A percentile compares a stretch with the other conserved stretches of the same genome.
Conservation (phyloP, 148 eudicot genomes). For the Tetragonia tetragonoides region DNA sequence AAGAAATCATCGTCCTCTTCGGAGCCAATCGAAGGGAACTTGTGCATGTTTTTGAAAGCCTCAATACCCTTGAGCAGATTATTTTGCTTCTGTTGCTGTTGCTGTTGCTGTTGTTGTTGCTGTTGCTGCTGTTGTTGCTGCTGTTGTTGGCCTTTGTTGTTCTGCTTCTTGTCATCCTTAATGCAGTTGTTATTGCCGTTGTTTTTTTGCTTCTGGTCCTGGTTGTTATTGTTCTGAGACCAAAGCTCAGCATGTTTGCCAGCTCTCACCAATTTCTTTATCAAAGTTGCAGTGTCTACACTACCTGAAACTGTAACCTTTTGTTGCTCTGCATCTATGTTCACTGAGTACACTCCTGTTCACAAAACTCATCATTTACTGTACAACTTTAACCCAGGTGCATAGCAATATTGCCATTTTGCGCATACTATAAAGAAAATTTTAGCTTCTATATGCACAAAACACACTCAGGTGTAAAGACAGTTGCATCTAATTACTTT, state of each 20-base stretch:
- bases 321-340: conserved; percentile 61
- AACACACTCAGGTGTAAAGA: too few species aligned
- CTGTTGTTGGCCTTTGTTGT: conserved; percentile 37
- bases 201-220: conserved; percentile 47
- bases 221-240: conserved; percentile 49
- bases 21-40: conserved; percentile 29
- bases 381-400: too few species aligned
- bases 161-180: conserved; percentile 36
- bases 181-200: conserved; percentile 36
- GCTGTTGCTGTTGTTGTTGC: conserved; percentile 26
- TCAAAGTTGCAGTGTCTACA: conserved; percentile 55
- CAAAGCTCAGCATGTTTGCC: conserved; percentile 74
- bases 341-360: conserved; percentile 65
- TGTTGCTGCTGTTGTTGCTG: conserved; percentile 13
- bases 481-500: too few species aligned
- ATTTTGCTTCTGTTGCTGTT: conserved; percentile 12
- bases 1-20: conserved; percentile 29
- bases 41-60: conserved; percentile 37
- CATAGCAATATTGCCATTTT: too few species aligned
- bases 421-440: too few species aligned
- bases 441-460: too few species aligned
- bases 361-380: not conserved
- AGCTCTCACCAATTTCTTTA: conserved; percentile 51
- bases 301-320: conserved; percentile 67
- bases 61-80: conserved; percentile 40